Evolutionary conservation across 805 yeast species (phyloP).

Genomic region (Zygoascus tannicola): DNA sequence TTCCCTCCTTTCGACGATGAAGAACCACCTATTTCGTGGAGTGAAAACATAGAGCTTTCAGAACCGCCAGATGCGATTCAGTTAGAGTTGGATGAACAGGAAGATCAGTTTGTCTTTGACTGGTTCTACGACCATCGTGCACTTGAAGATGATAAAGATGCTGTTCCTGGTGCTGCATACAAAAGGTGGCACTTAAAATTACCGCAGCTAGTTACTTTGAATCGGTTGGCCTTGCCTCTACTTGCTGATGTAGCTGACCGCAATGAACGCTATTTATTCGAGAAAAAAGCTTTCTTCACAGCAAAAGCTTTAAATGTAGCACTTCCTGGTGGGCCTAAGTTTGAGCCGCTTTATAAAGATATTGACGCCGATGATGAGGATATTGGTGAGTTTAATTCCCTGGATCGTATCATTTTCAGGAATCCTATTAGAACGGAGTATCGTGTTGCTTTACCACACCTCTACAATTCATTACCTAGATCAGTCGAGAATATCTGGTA

Average conservation of each 20-base stretch:
- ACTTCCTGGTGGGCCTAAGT: conserved; percentile 93
- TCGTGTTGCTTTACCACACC: conserved; percentile 73
- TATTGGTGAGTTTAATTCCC: conserved; percentile 80
- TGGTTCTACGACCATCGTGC: conserved; percentile 83
- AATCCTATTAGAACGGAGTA: conserved; percentile 72
- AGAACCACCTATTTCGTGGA: conserved; percentile 81
- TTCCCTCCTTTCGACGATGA: conserved; percentile 98
- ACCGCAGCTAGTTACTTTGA: conserved; percentile 53
- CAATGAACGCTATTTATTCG: conserved; percentile 63
- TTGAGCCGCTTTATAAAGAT: conserved; percentile 74
- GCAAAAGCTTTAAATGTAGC: conserved; percentile 85
- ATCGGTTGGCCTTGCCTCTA: conserved; percentile 63
- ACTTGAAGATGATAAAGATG: conserved; percentile 43
- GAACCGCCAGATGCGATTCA: conserved; percentile 67
- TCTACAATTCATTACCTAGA: conserved; percentile 71
- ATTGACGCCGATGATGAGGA: conserved; percentile 59
- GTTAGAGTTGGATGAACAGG: conserved; percentile 53
- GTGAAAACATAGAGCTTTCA: conserved; percentile 65
- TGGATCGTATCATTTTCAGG: conserved; percentile 80
- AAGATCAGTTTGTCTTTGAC: conserved; percentile 51
- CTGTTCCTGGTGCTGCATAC: conserved; percentile 72
- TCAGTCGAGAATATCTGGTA: conserved; percentile 55
- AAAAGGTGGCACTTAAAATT: conserved; percentile 58
- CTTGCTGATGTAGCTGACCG: conserved; percentile 48
- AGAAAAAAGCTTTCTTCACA: conserved; percentile 70